Evolutionary conservation across 345 rosid species (phyloP), one percentile per base, ranked within the genome.

Genomic region (Abelmoschus esculentus): DNA sequence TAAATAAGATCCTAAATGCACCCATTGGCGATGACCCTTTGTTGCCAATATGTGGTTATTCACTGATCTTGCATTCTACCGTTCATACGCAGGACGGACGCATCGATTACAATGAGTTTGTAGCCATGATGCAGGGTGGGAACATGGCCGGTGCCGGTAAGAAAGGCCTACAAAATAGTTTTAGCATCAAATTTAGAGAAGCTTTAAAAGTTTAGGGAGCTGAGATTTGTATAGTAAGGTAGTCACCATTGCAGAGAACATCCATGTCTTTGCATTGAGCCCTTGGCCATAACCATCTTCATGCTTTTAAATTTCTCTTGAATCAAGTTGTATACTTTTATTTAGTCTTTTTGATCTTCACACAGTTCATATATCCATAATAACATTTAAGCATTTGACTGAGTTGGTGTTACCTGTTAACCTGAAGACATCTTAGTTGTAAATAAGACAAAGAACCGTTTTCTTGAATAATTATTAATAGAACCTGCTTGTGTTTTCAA

Each of bases 71-170:
- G 7, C 56, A 67, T 72, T 44, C 36, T 15, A 22, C 59, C 28
- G 4, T 19, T 47, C 6, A 18, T 58, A 72, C 72, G 69, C 89
- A 90, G 93, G 93, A 90, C 19, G 96, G 96, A n/a, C 74, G 82
- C 64, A 90, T 90, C 63, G 96, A 90, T 73, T 90, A 88, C 83
- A 86, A 82, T 28, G 93, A 90, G 80, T 90, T 90, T 47, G 93
- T 85, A 68, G 90, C 91, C 4, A 90, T 90, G 96, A 90, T 90
- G 96, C 91, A 85, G 77, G 83, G 81, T 57, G 87, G 90, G 14
- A 87, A 28, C 10, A 13, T 40, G 10, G 66, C 46, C 8, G 74
- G 69, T 46, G 77, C 72, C 19, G 53, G 68, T 32, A 80, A 75
- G 84, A 76, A 81, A 64, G 85, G 80, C 63, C 65, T 78, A 13